Conservation (phyloP, 2,329 filamentous ascomycete species). For the Cordyceps cateniannulata region DNA sequence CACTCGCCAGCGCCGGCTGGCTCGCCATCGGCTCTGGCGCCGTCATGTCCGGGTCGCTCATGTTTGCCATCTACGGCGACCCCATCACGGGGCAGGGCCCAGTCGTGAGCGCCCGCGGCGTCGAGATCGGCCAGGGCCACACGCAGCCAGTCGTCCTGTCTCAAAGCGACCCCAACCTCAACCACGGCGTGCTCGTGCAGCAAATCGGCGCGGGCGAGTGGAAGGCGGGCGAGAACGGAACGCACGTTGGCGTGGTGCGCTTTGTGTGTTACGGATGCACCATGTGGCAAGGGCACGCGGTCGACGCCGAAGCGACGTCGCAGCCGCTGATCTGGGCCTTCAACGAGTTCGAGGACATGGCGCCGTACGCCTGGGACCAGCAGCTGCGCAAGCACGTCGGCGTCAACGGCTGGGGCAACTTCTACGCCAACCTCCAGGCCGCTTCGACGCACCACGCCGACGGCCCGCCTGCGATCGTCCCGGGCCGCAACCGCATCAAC, state of each 20-base stretch:
- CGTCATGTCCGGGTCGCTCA: slow-evolving; percentile 11
- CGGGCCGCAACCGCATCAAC: background rate
- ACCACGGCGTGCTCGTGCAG: slow-evolving; percentile 7
- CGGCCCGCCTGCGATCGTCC: background rate
- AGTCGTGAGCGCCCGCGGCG: slow-evolving; percentile 11
- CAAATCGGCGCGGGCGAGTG: slow-evolving; percentile 6
- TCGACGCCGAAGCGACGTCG: slow-evolving; percentile 2
- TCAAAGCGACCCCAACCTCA: background rate
- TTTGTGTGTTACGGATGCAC: slow-evolving; percentile 11
- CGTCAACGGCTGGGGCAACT: slow-evolving; percentile 11
- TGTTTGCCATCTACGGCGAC: slow-evolving; percentile 14
- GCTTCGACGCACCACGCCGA: slow-evolving; percentile 7
- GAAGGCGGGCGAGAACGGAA: background rate
- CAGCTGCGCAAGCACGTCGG: slow-evolving; percentile 9
- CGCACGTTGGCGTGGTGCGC: background rate
- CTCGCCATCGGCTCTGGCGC: slow-evolving; percentile 10
- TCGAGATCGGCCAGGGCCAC: slow-evolving; percentile 1
- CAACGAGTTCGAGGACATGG: slow-evolving; percentile 10
- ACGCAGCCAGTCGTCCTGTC: background rate
- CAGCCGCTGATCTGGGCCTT: slow-evolving; percentile 11
- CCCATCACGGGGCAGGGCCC: background rate
- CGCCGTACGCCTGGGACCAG: slow-evolving; percentile 8
- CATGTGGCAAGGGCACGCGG: slow-evolving; percentile 5
- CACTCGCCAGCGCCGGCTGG: slow-evolving; percentile 9
- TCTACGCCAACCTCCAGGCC: slow-evolving; percentile 10